These are phyloP conservation scores for Glomus cerebriforme DNA, from an alignment of 192 early-diverging fungal genomes.

Conservation along the genomic window DNA sequence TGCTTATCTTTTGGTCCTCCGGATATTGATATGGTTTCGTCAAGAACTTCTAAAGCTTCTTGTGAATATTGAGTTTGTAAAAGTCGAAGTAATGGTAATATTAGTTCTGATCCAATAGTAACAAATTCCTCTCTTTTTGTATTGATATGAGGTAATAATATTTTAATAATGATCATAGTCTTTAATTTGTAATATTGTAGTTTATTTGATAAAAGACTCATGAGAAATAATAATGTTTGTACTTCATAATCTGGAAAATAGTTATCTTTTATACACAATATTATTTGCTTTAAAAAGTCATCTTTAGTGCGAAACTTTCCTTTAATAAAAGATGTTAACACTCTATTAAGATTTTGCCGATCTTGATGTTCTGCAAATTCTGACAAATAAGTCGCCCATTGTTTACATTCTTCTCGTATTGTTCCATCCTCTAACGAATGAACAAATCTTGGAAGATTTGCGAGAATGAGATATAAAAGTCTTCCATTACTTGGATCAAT, in stretches of 20 bases:
- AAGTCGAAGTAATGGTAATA: conserved; percentile 68
- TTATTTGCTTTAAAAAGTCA: conserved; percentile 76
- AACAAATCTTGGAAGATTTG: conserved; percentile 65
- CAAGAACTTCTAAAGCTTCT: conserved; percentile 73
- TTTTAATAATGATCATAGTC: conserved; percentile 64
- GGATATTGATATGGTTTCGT: conserved; percentile 54
- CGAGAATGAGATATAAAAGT: conserved; percentile 67
- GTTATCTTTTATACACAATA: conserved; percentile 55
- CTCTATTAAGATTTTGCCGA: conserved; percentile 48
- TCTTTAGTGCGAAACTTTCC: conserved; percentile 65
- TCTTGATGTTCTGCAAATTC: conserved; percentile 53
- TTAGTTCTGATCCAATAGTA: conserved; percentile 61
- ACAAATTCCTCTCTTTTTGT: conserved; percentile 41
- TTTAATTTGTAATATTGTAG: conserved; percentile 62
- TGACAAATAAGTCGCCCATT: conserved; percentile 54
- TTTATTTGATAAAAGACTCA: conserved; percentile 64
- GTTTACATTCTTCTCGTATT: conserved; percentile 46
- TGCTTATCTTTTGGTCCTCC: conserved; percentile 27
- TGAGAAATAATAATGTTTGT: conserved; percentile 61
- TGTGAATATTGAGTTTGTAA: conserved; percentile 64
- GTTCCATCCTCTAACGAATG: conserved; percentile 65
- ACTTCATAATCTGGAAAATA: conserved; percentile 66
- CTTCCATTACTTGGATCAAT: conserved; percentile 62
- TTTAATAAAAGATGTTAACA: conserved; percentile 64
- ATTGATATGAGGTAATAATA: conserved; percentile 62